Conservation (phyloP, 139 green algal species). For the Chlorella sorokiniana region DNA sequence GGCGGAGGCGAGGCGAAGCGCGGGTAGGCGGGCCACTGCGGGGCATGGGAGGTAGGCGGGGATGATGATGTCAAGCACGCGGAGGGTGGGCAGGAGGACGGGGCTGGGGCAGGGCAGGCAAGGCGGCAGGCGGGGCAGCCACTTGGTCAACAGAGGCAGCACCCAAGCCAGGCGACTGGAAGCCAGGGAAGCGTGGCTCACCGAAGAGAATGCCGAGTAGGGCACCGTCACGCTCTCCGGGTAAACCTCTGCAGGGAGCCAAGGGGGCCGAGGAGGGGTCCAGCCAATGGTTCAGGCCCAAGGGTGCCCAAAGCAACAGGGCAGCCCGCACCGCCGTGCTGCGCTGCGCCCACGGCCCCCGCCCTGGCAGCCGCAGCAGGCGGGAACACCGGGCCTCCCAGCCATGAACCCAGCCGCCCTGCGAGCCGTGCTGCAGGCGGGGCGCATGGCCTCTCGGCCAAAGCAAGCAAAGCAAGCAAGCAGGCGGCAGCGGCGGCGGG, state of each 20-base stretch:
- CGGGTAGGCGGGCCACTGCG: constrained; percentile 17
- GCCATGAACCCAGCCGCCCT: too few species aligned
- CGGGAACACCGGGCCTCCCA: too few species aligned
- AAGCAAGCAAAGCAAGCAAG: too few species aligned
- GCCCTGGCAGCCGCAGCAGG: too few species aligned
- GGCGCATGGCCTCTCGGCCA: too few species aligned
- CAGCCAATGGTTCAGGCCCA: neutral
- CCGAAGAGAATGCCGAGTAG: neutral
- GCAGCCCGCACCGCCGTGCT: too few species aligned
- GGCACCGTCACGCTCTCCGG: neutral
- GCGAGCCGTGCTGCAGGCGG: too few species aligned
- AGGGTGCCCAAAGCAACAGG: neutral
- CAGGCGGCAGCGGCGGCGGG: neutral
- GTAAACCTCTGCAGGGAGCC: constrained; percentile 7
- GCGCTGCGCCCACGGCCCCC: too few species aligned
- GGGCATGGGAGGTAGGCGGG: neutral
- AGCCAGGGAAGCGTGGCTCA: neutral
- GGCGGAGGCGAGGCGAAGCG: constrained; percentile 29
- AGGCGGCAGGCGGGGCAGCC: neutral
- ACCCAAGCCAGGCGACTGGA: neutral
- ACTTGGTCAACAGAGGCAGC: neutral
- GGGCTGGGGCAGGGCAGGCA: neutral
- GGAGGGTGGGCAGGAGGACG: neutral
- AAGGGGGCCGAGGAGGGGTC: neutral
- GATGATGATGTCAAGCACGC: neutral